phyloP scores from a whole-genome alignment of 2,329 filamentous ascomycete species.

The Fusarium pilosicola region DNA sequence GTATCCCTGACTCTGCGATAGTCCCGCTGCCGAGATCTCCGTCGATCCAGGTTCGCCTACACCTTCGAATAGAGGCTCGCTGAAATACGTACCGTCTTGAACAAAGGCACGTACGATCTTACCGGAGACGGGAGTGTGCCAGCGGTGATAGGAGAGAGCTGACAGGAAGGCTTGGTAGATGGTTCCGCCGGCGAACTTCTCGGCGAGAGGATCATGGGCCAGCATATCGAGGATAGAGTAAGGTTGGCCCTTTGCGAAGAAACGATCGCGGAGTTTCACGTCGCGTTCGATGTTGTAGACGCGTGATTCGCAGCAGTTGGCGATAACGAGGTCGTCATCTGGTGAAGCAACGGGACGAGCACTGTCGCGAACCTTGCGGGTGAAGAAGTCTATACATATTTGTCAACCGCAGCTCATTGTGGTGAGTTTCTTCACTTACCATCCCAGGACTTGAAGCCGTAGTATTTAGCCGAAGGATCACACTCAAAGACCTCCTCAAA shows the following conservation, averaged over 20 bases:
- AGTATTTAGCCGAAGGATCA: constrained; percentile 62
- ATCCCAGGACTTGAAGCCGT: constrained; percentile 75
- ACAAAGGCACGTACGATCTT: constrained; percentile 67
- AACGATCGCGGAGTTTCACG: constrained; percentile 66
- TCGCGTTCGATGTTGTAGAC: constrained; percentile 62
- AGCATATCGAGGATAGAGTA: constrained; percentile 75
- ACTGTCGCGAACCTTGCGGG: constrained; percentile 61
- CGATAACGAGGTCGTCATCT: constrained; percentile 63
- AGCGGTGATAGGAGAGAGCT: constrained; percentile 75
- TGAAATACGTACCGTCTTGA: constrained; percentile 74
- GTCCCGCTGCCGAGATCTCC: constrained; percentile 54
- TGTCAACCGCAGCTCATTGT: not conserved
- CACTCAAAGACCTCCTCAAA: constrained; percentile 72
- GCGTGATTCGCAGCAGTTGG: constrained; percentile 72
- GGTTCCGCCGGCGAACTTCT: constrained; percentile 69
- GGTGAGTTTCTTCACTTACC: constrained; percentile 46
- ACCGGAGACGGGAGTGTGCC: constrained; percentile 75
- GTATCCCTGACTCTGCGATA: constrained; percentile 70
- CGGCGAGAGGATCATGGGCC: constrained; percentile 61
- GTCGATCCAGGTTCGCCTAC: constrained; percentile 43
- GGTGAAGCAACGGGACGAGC: constrained; percentile 68
- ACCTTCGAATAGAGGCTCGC: constrained; percentile 60
- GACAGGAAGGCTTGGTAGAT: constrained; percentile 78
- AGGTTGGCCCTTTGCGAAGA: constrained; percentile 76
- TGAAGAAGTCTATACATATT: constrained; percentile 66